Percentiles rank a stretch among this genome's conserved stretches.
These are phyloP conservation scores for Hypoxylon sp. DNA, from an alignment of 2,329 filamentous ascomycete genomes.

Conservation along the genomic window DNA sequence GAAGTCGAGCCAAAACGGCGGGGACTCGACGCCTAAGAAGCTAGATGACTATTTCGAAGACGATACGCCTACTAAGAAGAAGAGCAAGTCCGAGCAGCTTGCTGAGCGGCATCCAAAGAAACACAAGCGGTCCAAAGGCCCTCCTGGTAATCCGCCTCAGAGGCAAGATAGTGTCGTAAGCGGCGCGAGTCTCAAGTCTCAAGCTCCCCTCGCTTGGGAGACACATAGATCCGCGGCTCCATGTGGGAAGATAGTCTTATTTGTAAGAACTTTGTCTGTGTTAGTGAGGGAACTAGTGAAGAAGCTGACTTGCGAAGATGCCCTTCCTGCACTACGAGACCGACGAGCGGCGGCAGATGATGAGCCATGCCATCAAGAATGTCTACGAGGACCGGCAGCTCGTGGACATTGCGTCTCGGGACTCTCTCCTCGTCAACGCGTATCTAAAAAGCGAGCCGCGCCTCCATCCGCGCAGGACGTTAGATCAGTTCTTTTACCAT, in stretches of 20 bases:
- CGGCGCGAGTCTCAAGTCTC: conserved; percentile 39
- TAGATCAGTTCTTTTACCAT: conserved; percentile 77
- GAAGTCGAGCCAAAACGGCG: conserved; percentile 40
- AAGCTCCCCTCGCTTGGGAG: conserved; percentile 50
- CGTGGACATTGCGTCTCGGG: conserved; percentile 52
- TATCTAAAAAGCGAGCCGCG: conserved; percentile 63
- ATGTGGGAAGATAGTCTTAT: conserved; percentile 57
- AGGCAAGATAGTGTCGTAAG: conserved; percentile 52
- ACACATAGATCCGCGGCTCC: conserved; percentile 52
- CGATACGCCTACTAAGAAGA: conserved; percentile 53
- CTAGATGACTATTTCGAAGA: conserved; percentile 44
- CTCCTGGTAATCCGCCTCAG: conserved; percentile 56
- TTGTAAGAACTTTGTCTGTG: conserved; percentile 50
- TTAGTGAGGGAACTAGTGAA: conserved; percentile 37
- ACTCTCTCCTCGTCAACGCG: conserved; percentile 64
- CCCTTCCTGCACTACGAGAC: conserved; percentile 77
- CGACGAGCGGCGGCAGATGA: conserved; percentile 66
- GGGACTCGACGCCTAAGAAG: conserved; percentile 43
- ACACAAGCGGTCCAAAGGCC: conserved; percentile 54
- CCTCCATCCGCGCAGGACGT: conserved; percentile 72
- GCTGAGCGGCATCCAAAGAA: conserved; percentile 57
- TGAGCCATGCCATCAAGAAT: conserved; percentile 67
- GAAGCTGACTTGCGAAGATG: conserved; percentile 64
- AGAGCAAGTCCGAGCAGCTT: conserved; percentile 56
- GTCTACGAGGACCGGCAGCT: conserved; percentile 54